These are phyloP conservation scores for Hymenoscyphus occultus DNA, from an alignment of 2,329 filamentous ascomycete species.

Conservation along the genomic window DNA sequence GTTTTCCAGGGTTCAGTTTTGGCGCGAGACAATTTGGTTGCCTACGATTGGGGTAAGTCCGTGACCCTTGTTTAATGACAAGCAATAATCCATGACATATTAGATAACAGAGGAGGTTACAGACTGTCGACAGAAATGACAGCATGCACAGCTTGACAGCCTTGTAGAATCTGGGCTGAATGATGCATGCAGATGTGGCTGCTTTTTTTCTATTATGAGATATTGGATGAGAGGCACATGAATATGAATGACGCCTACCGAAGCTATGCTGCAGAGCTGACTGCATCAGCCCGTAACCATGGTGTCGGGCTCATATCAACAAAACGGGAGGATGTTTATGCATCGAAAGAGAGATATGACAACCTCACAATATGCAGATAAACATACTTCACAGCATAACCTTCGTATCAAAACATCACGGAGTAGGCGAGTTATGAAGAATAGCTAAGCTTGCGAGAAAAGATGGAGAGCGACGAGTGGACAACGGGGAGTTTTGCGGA, in stretches of 20 bases:
- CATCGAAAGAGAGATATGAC: neutral
- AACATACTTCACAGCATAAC: neutral
- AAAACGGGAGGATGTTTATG: neutral
- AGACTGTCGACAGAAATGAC: neutral
- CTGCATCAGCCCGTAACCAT: neutral
- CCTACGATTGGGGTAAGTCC: neutral
- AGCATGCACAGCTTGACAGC: neutral
- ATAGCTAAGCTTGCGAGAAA: neutral
- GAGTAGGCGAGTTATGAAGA: neutral
- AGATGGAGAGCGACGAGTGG: neutral
- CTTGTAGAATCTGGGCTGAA: slow-evolving; percentile 1
- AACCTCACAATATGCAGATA: neutral
- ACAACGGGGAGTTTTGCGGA: neutral
- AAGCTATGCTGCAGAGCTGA: neutral
- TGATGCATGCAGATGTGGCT: neutral
- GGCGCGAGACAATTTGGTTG: neutral
- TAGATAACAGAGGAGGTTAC: neutral
- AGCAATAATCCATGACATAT: neutral
- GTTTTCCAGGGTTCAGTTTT: neutral
- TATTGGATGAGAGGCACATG: neutral
- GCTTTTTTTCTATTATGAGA: neutral
- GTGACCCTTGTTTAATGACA: slow-evolving; percentile 1
- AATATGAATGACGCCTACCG: neutral
- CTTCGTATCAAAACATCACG: neutral
- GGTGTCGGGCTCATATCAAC: neutral